Evolutionary conservation across 495 filamentous ascomycete species (phyloP), one percentile per base, ranked within the genome.

Genomic region (Cetradonia linearis): DNA sequence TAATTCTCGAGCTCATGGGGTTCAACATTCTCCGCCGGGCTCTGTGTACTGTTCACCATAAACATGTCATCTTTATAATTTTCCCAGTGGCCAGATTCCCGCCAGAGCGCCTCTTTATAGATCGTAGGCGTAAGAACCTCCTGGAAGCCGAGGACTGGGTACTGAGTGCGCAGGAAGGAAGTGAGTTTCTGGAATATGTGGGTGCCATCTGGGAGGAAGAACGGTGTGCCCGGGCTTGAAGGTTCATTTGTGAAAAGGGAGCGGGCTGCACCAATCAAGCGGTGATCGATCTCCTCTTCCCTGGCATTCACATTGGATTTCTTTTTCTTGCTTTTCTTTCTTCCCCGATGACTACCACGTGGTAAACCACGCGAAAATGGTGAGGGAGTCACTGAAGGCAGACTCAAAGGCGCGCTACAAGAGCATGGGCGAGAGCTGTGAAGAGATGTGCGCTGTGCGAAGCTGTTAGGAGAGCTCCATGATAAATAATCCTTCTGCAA

Each of bases 41-140:
- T 82, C 7, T 70, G 74, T n/a, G 77, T 77, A 16, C 78, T 81
- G 14, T 80, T 80, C 31, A 95, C 91, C 59, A 86, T 84, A 74
- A 90, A 96, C 91, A 96, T 96, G 67, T 95, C 90, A 68, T 95
- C 85, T 63, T 87, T 86, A 72, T 95, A 96, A 70, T 95, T 95
- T 38, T 92, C 85, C 82, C 91, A 88, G 66, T 96, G 91, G 3
- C 91, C 91, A 5, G 88, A 93, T 55, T 83, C 84, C 66, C 88
- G 83, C 91, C 91, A 96, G 55, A 96, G 74, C 1, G 87, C 83
- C 67, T 85, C 85, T 71, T 95, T 96, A 78, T 94, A 96, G 62
- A 96, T 94, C 33, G 86, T 94, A 3, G 91, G 91, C 3, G 91
- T 95, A 59, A 95, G 80, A 61, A 96, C 91, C 71, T 96, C 91